Base-by-base conservation (phyloP, 371 early-diverging fungal genomes). In the Umbelopsis sp. region DNA sequence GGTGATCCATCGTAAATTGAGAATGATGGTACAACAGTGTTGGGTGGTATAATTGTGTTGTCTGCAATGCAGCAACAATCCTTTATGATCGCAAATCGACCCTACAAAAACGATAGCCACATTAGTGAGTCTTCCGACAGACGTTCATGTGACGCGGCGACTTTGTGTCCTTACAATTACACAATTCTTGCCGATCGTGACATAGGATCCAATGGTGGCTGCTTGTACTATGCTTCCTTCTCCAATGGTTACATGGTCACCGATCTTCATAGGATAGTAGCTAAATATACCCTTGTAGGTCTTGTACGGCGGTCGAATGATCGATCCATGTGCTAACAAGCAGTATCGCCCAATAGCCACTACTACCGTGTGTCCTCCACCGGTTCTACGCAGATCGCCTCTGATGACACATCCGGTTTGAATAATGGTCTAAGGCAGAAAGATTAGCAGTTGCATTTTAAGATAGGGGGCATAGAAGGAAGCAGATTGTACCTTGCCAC, bases 211-310 rank as follows among this genome's bases (percentile, higher is more conserved):
- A 44, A 98, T 96, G 3, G 87, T 87, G 0, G 97, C 98, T 14
- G 98, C 97, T 69, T 97, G 96, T 4, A 98, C 90, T 50, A 97
- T 88, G 18, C 91, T 83, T 41, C 92, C 92, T 72, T 95, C 93
- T 4, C 95, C 96, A 68, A 97, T 93, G n/a, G 86, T 85, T 7
- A 95, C 95, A 76, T 94, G 89, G 76, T 97, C 97, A 8, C 98
- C 94, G 53, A 98, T 94, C 74, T 97, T 97, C 86, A 96, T 91
- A 24, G 97, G 98, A 71, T 95, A 98, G 74, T 98, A 97, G 74
- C 91, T 91, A 69, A 93, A 92, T 0, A 86, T 85, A 9, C 89
- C 96, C 85, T 97, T 97, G 80, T 96, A 96, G 12, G 94, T 92
- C 68, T 96, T 97, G 83, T 91, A 95, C 1, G 98, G 98, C 20